Conservation (phyloP, 768 basidiomycete genomes). For the Amanita molliuscula region DNA sequence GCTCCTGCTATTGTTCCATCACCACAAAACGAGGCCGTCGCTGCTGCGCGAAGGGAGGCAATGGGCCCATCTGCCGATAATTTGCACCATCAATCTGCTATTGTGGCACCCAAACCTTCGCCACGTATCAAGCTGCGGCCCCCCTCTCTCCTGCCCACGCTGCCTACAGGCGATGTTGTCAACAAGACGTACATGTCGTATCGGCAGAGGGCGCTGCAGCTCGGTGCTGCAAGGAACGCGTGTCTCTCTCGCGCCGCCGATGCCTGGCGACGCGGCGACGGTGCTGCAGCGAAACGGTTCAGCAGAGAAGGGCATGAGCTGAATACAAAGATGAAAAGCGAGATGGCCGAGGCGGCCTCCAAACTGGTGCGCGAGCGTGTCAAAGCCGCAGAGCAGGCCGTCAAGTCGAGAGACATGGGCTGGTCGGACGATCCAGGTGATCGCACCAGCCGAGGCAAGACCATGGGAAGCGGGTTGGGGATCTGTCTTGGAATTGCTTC, state of each 20-base stretch:
- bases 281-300: conserved; percentile 91
- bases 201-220: conserved; percentile 78
- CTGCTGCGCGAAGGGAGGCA: conserved; percentile 42
- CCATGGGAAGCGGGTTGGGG: conserved; percentile 75
- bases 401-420: conserved; percentile 52
- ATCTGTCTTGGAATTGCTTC: conserved; percentile 81
- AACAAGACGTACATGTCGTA: conserved; percentile 84
- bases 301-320: conserved; percentile 89
- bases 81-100: conserved; percentile 53
- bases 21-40: conserved; percentile 21
- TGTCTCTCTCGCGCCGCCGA: conserved; percentile 93
- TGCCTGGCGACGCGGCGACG: conserved; percentile 92
- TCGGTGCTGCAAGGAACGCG: conserved; percentile 89
- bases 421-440: conserved; percentile 86
- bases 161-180: conserved; percentile 75
- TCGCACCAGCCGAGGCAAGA: conserved; percentile 59
- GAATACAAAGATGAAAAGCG: conserved; percentile 82
- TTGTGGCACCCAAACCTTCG: conserved; percentile 73
- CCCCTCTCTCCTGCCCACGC: conserved; percentile 77
- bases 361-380: conserved; percentile 79
- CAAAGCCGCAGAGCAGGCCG: conserved; percentile 65
- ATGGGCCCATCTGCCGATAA: conserved; percentile 53
- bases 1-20: conserved; percentile 17
- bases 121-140: conserved; percentile 78
- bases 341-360: conserved; percentile 80